Percentiles rank a stretch among this genome's conserved stretches.
phyloP scores from a whole-genome alignment of 202 grass and related monocot species.

The Eragrostis tef region DNA sequence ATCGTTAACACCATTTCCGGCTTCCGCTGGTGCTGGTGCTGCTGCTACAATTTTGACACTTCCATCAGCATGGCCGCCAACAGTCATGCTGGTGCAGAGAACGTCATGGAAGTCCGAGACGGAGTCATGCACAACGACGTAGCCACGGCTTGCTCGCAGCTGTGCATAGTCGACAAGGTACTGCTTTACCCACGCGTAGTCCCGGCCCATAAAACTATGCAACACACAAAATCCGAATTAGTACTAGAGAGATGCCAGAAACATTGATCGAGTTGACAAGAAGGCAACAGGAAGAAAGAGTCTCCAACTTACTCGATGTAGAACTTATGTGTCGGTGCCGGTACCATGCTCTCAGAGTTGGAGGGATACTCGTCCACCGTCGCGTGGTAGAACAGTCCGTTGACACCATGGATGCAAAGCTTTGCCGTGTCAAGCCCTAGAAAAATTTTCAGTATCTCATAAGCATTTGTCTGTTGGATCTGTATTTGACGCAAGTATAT shows the following conservation, averaged over 20 bases:
- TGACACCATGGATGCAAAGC: slow-evolving; percentile 30
- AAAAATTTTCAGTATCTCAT: not conserved
- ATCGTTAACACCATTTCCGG: not conserved
- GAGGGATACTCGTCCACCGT: not conserved
- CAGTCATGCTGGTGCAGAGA: slow-evolving; percentile 42
- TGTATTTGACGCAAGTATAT: not conserved
- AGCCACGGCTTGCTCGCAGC: not conserved
- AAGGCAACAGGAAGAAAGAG: not conserved
- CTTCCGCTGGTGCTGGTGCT: not conserved
- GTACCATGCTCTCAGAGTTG: not conserved
- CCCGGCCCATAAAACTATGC: slow-evolving; percentile 41
- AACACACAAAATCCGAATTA: not conserved
- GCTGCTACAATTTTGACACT: no score
- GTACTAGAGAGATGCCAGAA: no score
- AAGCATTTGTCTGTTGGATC: no score
- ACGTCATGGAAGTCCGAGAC: slow-evolving; percentile 30
- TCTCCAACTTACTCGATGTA: slow-evolving; percentile 37
- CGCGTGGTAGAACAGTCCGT: slow-evolving; percentile 47
- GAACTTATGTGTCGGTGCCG: not conserved
- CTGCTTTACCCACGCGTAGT: slow-evolving; percentile 35
- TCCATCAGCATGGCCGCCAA: not conserved
- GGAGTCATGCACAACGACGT: slow-evolving; percentile 28
- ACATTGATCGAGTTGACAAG: no score
- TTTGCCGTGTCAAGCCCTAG: slow-evolving; percentile 24
- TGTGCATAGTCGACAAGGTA: slow-evolving; percentile 38